Base-by-base conservation (phyloP, 129 eudicot genomes). In the Apium graveolens region DNA sequence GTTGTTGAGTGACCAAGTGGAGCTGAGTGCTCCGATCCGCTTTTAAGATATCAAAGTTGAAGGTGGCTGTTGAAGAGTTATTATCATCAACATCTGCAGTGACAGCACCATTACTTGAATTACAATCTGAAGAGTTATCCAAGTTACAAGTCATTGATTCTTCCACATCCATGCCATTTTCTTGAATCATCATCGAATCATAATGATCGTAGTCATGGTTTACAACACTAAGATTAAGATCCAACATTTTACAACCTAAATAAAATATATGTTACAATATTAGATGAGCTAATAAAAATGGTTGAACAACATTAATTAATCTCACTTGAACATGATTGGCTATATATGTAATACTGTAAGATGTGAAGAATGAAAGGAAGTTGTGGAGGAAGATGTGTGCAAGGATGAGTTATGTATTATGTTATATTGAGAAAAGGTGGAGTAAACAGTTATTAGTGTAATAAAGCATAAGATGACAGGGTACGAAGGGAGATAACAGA, bases 1-100 rank as follows among this genome's bases (percentile, higher is more conserved):
- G 83, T 80, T 86, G 83, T 83, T 80, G 93, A 75, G 93, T 91
- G 75, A 88, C 91, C 32, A 88, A 73, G 76, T 81, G 86, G 63
- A 80, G 11, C 76, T 29, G 69, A 45, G 86, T 80, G 75, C 49
- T 63, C 62, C 42, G 82, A 27, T 77, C 70, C 80, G 78, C 84
- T 71, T 83, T 84, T 42, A 88, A 71, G 73, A 88, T 88, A 75
- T 78, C 89, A 29, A 88, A 88, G 76, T 86, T 86, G 82, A 90
- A 88, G 78, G 73, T 84, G 74, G 80, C 57, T 26, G 91, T 78
- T 69, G 68, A 76, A 21, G 81, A 78, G 42, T 32, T 13, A 13
- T 32, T 13, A 13, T 31, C 8, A 75, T 84, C 86, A 0, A 76
- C 96, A 75, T 86, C 81, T 60, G 82, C 87, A 35, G 13, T 4